Evolutionary conservation across 345 rosid genomes (phyloP).

Genomic region (Capsella bursapastoris): DNA sequence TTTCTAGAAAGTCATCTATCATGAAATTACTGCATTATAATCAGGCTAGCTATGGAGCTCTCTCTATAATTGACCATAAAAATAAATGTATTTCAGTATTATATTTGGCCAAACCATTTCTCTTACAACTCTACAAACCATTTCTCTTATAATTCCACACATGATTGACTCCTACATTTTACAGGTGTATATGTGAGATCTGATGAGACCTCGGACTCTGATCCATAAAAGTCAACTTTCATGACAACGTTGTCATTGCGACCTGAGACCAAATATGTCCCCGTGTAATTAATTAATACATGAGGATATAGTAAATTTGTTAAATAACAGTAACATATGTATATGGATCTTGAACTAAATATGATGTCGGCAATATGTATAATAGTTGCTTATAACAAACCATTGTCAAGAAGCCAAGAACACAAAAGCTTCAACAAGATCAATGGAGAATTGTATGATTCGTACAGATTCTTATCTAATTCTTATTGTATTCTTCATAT

Average conservation of each 20-base stretch:
- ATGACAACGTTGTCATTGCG: neutral
- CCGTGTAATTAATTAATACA: neutral
- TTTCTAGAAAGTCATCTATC: too few species aligned
- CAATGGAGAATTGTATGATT: neutral
- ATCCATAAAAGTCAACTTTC: neutral
- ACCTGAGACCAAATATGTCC: neutral
- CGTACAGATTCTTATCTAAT: neutral
- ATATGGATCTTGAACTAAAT: neutral
- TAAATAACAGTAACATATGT: neutral
- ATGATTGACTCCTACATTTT: too few species aligned
- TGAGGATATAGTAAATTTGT: neutral
- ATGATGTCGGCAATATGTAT: neutral
- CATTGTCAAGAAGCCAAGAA: neutral
- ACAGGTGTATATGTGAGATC: too few species aligned
- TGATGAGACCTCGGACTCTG: neutral
- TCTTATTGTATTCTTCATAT: neutral
- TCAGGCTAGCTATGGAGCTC: too few species aligned
- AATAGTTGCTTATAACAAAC: neutral
- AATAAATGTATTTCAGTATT: too few species aligned
- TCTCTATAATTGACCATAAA: too few species aligned
- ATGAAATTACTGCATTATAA: too few species aligned
- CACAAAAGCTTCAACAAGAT: neutral
- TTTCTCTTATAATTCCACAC: too few species aligned
- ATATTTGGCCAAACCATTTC: too few species aligned
- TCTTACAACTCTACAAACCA: too few species aligned